phyloP scores from a whole-genome alignment of 2,329 filamentous ascomycete genomes.

The Colletotrichum simmondsii region DNA sequence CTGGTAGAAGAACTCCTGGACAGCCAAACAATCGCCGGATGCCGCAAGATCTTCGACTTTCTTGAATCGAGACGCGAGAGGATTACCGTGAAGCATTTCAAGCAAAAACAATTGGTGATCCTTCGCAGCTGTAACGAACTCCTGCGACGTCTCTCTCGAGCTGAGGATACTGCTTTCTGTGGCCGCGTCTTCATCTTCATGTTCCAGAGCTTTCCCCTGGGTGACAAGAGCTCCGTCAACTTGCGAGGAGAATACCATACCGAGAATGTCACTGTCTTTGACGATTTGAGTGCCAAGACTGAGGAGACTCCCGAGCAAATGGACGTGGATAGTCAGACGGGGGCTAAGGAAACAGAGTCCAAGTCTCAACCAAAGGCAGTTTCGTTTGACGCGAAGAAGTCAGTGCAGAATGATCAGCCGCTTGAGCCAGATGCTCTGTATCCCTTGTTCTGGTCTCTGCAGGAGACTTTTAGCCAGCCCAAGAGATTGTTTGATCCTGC shows the following conservation, averaged over 20 bases:
- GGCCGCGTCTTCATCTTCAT: constrained; percentile 98
- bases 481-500: constrained; percentile 80
- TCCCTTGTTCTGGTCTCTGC: constrained; percentile 92
- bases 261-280: constrained; percentile 91
- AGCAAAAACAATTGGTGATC: constrained; percentile 87
- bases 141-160: constrained; percentile 90
- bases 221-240: constrained; percentile 97
- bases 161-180: constrained; percentile 97
- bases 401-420: constrained; percentile 54
- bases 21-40: constrained; percentile 93
- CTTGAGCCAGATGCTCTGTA: constrained; percentile 82
- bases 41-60: constrained; percentile 92
- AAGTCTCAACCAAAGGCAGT: constrained; percentile 54
- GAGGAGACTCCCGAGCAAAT: constrained; percentile 62
- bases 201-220: constrained; percentile 96
- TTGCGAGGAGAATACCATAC: constrained; percentile 94
- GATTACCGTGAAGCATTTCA: constrained; percentile 83
- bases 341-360: constrained; percentile 46
- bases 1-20: constrained; percentile 95
- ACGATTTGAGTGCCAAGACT: constrained; percentile 59
- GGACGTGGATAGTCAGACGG: constrained; percentile 70
- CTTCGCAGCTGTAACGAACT: constrained; percentile 96
- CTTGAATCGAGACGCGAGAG: constrained; percentile 92
- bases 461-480: constrained; percentile 91
- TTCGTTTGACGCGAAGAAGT: constrained; percentile 55